A percentile compares a stretch with the other conserved stretches of the same genome.
Evolutionary conservation across 2,329 filamentous ascomycete genomes (phyloP).

Genomic region (Zymoseptoria brevis): DNA sequence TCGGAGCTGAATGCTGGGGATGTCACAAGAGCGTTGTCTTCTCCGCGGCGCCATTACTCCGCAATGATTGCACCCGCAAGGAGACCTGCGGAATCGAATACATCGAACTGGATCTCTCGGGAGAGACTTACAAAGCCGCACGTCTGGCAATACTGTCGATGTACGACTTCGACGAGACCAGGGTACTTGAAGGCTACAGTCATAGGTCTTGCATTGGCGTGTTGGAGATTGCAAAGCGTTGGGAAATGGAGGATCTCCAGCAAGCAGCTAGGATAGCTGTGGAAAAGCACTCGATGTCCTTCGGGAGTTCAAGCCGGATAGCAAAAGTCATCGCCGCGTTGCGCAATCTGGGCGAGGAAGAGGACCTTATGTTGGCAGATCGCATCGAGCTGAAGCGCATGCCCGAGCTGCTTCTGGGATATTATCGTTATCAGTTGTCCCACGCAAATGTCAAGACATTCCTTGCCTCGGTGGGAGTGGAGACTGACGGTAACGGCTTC

Average conservation of each 20-base stretch:
- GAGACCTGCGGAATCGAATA: background rate
- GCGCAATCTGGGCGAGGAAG: background rate
- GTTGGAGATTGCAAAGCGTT: background rate
- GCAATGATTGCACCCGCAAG: background rate
- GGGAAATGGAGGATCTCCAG: background rate
- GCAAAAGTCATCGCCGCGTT: background rate
- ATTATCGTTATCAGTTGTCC: background rate
- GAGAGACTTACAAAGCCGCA: background rate
- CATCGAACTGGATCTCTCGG: background rate
- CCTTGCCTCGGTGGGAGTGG: background rate
- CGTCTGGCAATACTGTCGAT: background rate
- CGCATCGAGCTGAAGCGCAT: background rate
- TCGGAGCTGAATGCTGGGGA: background rate
- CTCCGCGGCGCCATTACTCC: background rate
- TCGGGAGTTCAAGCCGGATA: background rate
- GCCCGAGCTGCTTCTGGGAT: background rate
- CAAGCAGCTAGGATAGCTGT: background rate
- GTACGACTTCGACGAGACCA: background rate
- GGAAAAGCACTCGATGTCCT: background rate
- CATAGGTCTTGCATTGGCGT: background rate
- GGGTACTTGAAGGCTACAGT: background rate
- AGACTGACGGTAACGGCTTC: background rate
- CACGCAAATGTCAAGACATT: background rate
- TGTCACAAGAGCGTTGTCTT: background rate
- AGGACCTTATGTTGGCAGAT: background rate